Conservation (phyloP, 805 yeast species). For the Nematodospora valgi region DNA sequence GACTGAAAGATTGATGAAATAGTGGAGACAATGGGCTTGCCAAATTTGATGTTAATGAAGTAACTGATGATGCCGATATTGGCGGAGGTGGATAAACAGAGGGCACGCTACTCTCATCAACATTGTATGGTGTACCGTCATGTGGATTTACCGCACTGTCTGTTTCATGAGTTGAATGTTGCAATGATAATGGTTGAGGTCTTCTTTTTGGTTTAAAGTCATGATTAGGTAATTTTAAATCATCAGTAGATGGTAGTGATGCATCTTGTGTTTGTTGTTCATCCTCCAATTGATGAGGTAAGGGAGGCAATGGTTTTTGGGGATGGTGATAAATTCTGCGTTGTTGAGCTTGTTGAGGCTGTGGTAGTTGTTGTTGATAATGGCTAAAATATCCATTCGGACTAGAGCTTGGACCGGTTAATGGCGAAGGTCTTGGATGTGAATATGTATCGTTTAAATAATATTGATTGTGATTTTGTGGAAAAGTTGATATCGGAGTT, state of each 20-base stretch:
- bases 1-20: conserved; percentile 35
- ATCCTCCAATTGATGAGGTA: background rate
- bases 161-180: conserved; percentile 24
- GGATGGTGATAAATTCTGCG: conserved; percentile 7
- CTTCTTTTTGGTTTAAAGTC: conserved; percentile 37
- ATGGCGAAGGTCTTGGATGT: conserved; percentile 6
- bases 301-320: conserved; percentile 8
- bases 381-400: background rate
- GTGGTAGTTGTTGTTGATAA: background rate
- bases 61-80: conserved; percentile 12
- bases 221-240: conserved; percentile 19
- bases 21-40: conserved; percentile 39
- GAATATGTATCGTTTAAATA: background rate
- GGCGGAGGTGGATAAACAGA: conserved; percentile 13
- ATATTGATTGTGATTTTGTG: conserved; percentile 7
- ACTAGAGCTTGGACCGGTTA: background rate
- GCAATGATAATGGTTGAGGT: conserved; percentile 37
- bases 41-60: conserved; percentile 26
- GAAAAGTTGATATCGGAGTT: background rate
- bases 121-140: background rate
- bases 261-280: background rate
- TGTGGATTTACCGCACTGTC: background rate
- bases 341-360: background rate
- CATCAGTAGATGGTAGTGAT: conserved; percentile 1
- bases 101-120: background rate